These are phyloP conservation scores for Gardenia jasminoides DNA, from an alignment of 257 asterid genomes.

Conservation along the genomic window DNA sequence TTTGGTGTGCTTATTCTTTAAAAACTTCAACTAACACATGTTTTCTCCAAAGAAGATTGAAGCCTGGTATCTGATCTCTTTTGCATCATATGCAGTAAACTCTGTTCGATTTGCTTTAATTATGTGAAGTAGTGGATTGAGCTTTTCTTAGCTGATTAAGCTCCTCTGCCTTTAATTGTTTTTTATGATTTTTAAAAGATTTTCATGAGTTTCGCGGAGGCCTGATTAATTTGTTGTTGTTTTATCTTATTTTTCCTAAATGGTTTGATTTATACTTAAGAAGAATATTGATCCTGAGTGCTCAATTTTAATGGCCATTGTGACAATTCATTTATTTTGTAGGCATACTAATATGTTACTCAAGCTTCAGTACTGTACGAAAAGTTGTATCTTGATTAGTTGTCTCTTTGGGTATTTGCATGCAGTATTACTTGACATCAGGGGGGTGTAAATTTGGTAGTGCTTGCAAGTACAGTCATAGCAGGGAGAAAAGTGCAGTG, in stretches of 20 bases:
- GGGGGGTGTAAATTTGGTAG: constrained; percentile 49
- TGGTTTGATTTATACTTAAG: neutral
- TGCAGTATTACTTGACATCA: constrained; percentile 47
- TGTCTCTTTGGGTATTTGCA: constrained; percentile 8
- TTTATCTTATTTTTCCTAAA: neutral
- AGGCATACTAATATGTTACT: neutral
- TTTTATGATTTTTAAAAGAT: neutral
- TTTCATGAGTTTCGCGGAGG: neutral
- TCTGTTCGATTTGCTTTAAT: neutral
- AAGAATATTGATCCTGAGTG: neutral
- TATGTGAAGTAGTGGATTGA: neutral
- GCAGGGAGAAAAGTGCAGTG: constrained; percentile 27
- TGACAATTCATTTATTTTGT: neutral
- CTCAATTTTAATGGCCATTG: neutral
- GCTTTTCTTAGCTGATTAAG: neutral
- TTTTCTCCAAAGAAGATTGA: neutral
- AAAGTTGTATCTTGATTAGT: constrained; percentile 7
- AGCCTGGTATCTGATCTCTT: neutral
- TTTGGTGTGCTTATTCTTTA: neutral
- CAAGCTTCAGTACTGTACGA: neutral
- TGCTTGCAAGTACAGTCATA: constrained; percentile 41
- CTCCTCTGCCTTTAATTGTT: neutral
- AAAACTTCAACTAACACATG: neutral
- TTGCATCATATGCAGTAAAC: neutral
- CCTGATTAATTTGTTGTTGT: neutral